These are phyloP conservation scores for Helianthus annuus DNA, from an alignment of 129 eudicot genomes.

Conservation along the genomic window DNA sequence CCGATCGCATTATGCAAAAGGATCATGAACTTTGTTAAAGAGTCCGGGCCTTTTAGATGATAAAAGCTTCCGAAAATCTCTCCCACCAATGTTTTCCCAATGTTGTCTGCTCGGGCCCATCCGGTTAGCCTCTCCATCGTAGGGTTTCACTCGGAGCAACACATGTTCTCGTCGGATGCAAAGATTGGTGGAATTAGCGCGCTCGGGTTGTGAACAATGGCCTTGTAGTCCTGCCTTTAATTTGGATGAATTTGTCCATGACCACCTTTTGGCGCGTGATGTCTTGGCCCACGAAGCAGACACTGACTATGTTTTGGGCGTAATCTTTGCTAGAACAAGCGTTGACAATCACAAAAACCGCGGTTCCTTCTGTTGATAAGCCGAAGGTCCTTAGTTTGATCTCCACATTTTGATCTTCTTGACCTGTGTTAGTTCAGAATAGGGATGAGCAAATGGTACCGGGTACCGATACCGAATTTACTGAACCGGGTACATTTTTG, in stretches of 20 bases:
- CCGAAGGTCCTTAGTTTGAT: slow-evolving; percentile 71
- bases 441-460: too few relatives aligned
- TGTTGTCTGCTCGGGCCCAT: slow-evolving; percentile 55
- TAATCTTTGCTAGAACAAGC: slow-evolving; percentile 86
- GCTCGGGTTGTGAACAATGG: slow-evolving; percentile 77
- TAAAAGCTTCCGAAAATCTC: slow-evolving; percentile 82
- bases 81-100: slow-evolving; percentile 84
- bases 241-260: slow-evolving; percentile 75
- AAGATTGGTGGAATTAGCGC: slow-evolving; percentile 93
- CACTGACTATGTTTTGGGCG: slow-evolving; percentile 71
- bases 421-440: slow-evolving; percentile 46
- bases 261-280: slow-evolving; percentile 76
- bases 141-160: slow-evolving; percentile 87
- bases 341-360: slow-evolving; percentile 73
- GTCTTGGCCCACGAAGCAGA: slow-evolving; percentile 93
- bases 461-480: too few relatives aligned
- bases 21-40: slow-evolving; percentile 82
- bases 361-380: slow-evolving; percentile 39
- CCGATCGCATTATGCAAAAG: slow-evolving; percentile 77
- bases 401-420: slow-evolving; percentile 88
- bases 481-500: too few relatives aligned
- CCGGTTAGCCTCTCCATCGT: slow-evolving; percentile 94
- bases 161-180: slow-evolving; percentile 83
- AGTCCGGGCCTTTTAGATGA: slow-evolving; percentile 77
- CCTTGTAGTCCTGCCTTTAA: slow-evolving; percentile 84